Base-by-base conservation (phyloP, 1,284 basidiomycete species). In the Paramarasmius palmivorus region DNA sequence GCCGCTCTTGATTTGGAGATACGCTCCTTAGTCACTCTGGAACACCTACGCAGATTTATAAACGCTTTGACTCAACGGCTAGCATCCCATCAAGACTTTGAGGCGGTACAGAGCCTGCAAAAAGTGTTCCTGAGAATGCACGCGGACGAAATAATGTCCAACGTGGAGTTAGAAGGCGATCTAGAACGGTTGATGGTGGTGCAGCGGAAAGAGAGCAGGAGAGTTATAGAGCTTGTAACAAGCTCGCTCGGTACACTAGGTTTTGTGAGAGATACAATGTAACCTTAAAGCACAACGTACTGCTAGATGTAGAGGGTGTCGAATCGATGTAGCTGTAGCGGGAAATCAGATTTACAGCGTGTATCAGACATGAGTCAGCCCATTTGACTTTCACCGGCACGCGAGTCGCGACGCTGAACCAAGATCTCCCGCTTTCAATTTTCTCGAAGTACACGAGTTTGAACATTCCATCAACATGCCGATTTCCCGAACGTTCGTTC, bases 1-100 rank as follows among this genome's bases (percentile, higher is more conserved):
- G 92, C 95, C 5, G 88, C 92, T 1, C 78, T 95, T 45, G 96
- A 99, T 67, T 75, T 95, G 19, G 96, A 98, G 68, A 77, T 99
- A 15, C 92, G 93, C 10, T 89, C 90, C 1, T 72, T 94, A 47
- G 73, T 82, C n/a, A 80, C 84, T 3, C 71, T 90, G 25, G 77
- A 86, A 46, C 79, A 83, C 52, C 76, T 95, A 19, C 73, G 72
- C 1, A 70, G 79, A 4, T 97, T 98, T 73, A 71, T 97, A 36
- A 73, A 78, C 52, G 90, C 93, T 0, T 77, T 99, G 17, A 81
- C 79, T 2, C 79, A 76, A 50, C 85, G 96, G 2, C 76, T 99
- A 22, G 70, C 71, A 39, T 90, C 89, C 15, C 91, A 89, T 62
- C 82, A 84, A 48, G 96, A 99, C 70, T 99, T 96, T 65, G 96